These are phyloP conservation scores for Termitomyces sp. DNA, from an alignment of 768 basidiomycete species.

Conservation along the genomic window DNA sequence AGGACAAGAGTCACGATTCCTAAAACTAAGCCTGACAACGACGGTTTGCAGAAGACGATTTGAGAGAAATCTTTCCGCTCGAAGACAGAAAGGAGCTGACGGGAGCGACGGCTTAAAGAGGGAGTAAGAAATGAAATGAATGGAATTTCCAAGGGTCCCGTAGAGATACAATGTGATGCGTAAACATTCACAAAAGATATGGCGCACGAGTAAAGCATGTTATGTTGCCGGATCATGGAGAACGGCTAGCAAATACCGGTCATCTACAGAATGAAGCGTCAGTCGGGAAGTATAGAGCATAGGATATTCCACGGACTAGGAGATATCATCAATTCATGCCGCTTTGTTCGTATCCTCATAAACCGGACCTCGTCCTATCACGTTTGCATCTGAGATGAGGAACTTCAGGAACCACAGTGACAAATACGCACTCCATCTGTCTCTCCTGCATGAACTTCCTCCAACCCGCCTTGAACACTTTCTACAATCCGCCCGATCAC, in stretches of 20 bases:
- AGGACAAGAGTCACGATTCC: background rate
- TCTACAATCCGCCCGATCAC: conserved; percentile 76
- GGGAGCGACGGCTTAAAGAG: too few species aligned
- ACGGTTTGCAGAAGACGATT: background rate
- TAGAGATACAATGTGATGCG: conserved; percentile 7
- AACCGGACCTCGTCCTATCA: conserved; percentile 81
- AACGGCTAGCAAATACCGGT: conserved; percentile 80
- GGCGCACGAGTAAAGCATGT: background rate
- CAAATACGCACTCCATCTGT: conserved; percentile 22
- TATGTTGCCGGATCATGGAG: conserved; percentile 70
- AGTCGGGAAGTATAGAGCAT: background rate
- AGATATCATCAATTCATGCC: conserved; percentile 93
- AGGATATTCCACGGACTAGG: conserved; percentile 58
- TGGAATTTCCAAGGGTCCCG: conserved; percentile 11
- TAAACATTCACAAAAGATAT: background rate
- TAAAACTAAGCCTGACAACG: background rate
- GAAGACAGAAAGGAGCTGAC: background rate
- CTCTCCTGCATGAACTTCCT: conserved; percentile 60
- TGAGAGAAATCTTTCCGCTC: background rate
- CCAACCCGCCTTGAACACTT: conserved; percentile 73
- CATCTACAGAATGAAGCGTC: conserved; percentile 44
- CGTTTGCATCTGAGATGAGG: background rate
- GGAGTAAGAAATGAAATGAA: background rate
- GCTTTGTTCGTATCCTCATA: conserved; percentile 86
- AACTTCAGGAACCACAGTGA: background rate